Evolutionary conservation across 1,139 yeast genomes (phyloP).

Genomic region (Petasospora fabianii): DNA sequence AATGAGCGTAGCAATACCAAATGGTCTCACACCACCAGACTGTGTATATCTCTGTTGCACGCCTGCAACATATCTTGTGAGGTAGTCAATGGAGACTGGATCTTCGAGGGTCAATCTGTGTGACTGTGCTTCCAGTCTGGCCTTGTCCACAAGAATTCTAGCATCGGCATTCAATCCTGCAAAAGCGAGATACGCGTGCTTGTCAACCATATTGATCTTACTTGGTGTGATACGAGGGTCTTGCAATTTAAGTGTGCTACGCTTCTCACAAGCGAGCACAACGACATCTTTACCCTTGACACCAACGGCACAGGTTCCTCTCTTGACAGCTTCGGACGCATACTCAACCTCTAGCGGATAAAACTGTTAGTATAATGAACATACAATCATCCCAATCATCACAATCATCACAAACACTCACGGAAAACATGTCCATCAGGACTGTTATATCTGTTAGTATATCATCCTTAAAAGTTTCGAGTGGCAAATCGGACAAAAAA

Average conservation of each 20-base stretch:
- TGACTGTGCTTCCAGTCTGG: constrained; percentile 96
- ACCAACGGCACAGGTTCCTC: constrained; percentile 98
- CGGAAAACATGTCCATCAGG: constrained; percentile 99
- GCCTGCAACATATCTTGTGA: constrained; percentile 93
- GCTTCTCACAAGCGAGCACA: constrained; percentile 93
- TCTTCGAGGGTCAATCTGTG: constrained; percentile 92
- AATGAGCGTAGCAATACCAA: constrained; percentile 90
- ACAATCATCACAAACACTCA: constrained; percentile 24
- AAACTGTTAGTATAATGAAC: constrained; percentile 19
- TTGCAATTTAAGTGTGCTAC: constrained; percentile 91
- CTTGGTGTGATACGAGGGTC: constrained; percentile 96
- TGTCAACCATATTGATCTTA: constrained; percentile 87
- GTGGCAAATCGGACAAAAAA: constrained; percentile 13
- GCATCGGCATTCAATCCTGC: constrained; percentile 99
- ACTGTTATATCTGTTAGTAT: constrained; percentile 34
- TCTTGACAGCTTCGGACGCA: constrained; percentile 95
- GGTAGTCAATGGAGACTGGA: constrained; percentile 86
- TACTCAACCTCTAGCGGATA: constrained; percentile 73
- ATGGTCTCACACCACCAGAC: constrained; percentile 95
- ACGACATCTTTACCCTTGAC: constrained; percentile 87
- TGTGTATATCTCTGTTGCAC: constrained; percentile 98
- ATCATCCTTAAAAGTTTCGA: no score
- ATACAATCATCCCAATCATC: not conserved
- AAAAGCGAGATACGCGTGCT: constrained; percentile 88
- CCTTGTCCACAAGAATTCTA: constrained; percentile 88